A percentile compares a stretch with the other conserved stretches of the same genome.
phyloP scores from a whole-genome alignment of 1,139 yeast genomes.

The Nadsonia starkeyi-henricii region DNA sequence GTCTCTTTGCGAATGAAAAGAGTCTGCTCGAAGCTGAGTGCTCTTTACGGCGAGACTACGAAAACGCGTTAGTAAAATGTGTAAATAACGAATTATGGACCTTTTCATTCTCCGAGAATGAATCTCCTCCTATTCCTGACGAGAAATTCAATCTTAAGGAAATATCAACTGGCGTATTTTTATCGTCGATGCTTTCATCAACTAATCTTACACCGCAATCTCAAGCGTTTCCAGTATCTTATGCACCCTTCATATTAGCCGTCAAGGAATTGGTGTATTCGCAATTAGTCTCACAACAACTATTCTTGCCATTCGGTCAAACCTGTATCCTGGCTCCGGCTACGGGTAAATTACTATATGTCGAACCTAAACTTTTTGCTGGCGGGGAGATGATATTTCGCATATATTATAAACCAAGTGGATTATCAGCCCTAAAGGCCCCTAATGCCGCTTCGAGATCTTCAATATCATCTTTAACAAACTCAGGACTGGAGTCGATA shows the following conservation, averaged over 20 bases:
- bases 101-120: slow-evolving; percentile 30
- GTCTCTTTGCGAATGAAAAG: slow-evolving; percentile 21
- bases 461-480: slow-evolving; percentile 42
- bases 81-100: slow-evolving; percentile 52
- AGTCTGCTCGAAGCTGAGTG: slow-evolving; percentile 46
- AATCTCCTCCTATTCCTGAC: slow-evolving; percentile 21
- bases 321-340: slow-evolving; percentile 9
- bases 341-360: slow-evolving; percentile 13
- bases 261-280: slow-evolving; percentile 39
- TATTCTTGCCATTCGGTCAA: slow-evolving; percentile 31
- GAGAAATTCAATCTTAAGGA: slow-evolving; percentile 20
- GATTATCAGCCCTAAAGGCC: slow-evolving; percentile 6
- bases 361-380: slow-evolving; percentile 23
- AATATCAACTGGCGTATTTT: slow-evolving; percentile 25
- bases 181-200: slow-evolving; percentile 23
- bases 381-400: slow-evolving; percentile 23
- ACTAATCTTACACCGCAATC: slow-evolving; percentile 22
- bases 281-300: slow-evolving; percentile 35
- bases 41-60: slow-evolving; percentile 36
- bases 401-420: slow-evolving; percentile 12
- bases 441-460: slow-evolving; percentile 14
- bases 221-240: slow-evolving; percentile 28
- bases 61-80: slow-evolving; percentile 41
- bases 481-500: not conserved
- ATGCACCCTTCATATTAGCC: slow-evolving; percentile 47